Evolutionary conservation across 2,329 filamentous ascomycete genomes (phyloP).

Genomic region (Ceratocystis ficicola): DNA sequence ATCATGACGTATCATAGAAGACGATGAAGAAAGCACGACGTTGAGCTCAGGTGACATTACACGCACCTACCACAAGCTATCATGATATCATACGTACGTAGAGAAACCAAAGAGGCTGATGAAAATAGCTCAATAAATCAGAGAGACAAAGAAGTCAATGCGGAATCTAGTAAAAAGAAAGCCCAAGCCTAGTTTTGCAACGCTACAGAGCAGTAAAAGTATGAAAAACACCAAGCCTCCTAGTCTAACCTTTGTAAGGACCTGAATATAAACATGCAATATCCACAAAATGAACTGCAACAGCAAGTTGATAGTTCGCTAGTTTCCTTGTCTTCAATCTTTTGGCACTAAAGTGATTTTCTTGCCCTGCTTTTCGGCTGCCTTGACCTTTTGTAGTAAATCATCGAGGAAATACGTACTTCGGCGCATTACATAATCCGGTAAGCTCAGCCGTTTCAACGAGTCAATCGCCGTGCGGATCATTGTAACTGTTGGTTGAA

Average conservation of each 20-base stretch:
- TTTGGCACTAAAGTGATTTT: constrained; percentile 6
- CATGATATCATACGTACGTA: neutral
- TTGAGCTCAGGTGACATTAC: neutral
- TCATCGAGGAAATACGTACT: constrained; percentile 16
- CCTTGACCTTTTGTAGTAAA: constrained; percentile 14
- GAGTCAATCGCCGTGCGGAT: constrained; percentile 17
- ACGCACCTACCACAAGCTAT: neutral
- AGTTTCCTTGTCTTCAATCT: neutral
- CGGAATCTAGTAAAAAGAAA: neutral
- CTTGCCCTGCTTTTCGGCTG: constrained; percentile 12
- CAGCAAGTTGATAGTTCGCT: neutral
- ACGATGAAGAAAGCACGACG: neutral
- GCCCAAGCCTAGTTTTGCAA: neutral
- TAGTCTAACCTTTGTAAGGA: too few relatives aligned
- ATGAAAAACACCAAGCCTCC: too few relatives aligned
- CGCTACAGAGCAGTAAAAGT: neutral
- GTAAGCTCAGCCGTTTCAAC: constrained; percentile 1
- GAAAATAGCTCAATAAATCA: neutral
- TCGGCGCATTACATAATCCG: constrained; percentile 1
- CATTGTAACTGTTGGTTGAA: constrained; percentile 12
- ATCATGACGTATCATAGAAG: neutral
- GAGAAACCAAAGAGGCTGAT: neutral
- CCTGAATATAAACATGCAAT: neutral
- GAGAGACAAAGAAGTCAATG: neutral
- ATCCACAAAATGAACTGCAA: neutral